Evolutionary conservation across 129 eudicot genomes (phyloP), one percentile per base, ranked within the genome.

Genomic region (Artemisia tridentata): DNA sequence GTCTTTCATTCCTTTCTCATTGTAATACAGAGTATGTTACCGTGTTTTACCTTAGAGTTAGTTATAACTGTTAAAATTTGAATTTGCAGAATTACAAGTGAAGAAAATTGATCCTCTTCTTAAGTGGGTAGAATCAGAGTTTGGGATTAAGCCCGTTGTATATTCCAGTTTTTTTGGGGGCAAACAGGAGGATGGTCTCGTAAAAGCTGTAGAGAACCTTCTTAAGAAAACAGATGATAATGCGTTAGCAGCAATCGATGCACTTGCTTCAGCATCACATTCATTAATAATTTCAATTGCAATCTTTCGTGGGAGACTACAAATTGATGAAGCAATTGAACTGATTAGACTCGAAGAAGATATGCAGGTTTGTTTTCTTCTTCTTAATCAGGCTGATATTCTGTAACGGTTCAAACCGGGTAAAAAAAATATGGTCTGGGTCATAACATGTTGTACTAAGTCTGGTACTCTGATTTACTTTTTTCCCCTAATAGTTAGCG

Each of bases 301-400:
- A 5, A 25, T 95, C 16, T 78, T 80, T 62, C 88, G 85, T 76
- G 99, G 93, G 34, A 84, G 56, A 72, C 69, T 95, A 78, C 79
- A 68, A 45, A 84, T 95, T 48, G 88, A 88, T 50, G 97, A 95
- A 59, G 97, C 99, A 10, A 71, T 95, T 75, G 96, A 95, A 78
- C 78, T 90, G 79, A 86, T 90, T 70, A 88, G 99, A 71, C 96
- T 95, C 25, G 99, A 95, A 82, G 99, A 95, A 84, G 97, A 95
- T 78, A 60, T 84, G 48, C 96, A 89, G 96, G 96, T 86, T 68
- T 34, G 2, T 47, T 9, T 18, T 58, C 34, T 14, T 7, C 56
- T 50, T 50, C 25, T 38, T 10, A 38, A 38, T 50, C n/a, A 48
- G 19, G 68, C 16, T 47, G 46, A 12, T 23, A 7, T 51, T 65